These are phyloP conservation scores for Gnomoniopsis sp. DNA, from an alignment of 2,329 filamentous ascomycete species.

Conservation along the genomic window DNA sequence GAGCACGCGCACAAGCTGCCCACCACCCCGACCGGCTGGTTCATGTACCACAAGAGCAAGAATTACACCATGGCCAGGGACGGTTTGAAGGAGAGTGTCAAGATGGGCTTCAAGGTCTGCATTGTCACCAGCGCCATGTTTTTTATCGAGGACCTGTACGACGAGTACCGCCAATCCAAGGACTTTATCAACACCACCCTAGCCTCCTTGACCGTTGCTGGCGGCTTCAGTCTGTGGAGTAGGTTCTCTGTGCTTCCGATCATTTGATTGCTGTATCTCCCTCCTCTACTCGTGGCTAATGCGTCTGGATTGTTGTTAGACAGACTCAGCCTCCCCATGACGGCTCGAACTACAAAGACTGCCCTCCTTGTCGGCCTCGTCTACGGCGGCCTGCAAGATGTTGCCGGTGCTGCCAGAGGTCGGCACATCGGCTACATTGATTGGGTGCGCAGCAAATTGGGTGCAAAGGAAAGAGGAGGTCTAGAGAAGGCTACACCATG, in stretches of 20 bases:
- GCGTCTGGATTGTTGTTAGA: conserved; percentile 44
- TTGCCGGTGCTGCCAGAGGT: conserved; percentile 64
- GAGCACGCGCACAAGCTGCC: conserved; percentile 96
- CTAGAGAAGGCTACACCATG: background rate
- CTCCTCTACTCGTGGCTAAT: conserved; percentile 4
- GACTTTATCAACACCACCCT: conserved; percentile 80
- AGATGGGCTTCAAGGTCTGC: conserved; percentile 67
- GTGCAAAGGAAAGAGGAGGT: conserved; percentile 21
- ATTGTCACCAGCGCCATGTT: conserved; percentile 76
- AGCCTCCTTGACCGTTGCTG: conserved; percentile 80
- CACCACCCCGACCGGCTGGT: conserved; percentile 81
- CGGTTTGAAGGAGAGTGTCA: conserved; percentile 73
- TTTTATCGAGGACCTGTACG: conserved; percentile 79
- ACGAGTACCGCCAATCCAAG: conserved; percentile 64
- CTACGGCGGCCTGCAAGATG: conserved; percentile 81
- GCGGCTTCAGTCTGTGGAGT: conserved; percentile 85
- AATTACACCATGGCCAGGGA: conserved; percentile 84
- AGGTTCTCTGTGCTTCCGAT: conserved; percentile 33
- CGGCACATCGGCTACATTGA: conserved; percentile 73
- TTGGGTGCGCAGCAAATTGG: conserved; percentile 50
- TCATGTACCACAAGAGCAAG: conserved; percentile 97
- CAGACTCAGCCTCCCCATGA: conserved; percentile 73
- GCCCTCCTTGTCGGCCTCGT: conserved; percentile 74
- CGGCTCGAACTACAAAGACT: conserved; percentile 73
- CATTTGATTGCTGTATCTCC: background rate